Evolutionary conservation across 495 filamentous ascomycete genomes (phyloP), one percentile per base, ranked within the genome.

Genomic region (Thozetella sp.): DNA sequence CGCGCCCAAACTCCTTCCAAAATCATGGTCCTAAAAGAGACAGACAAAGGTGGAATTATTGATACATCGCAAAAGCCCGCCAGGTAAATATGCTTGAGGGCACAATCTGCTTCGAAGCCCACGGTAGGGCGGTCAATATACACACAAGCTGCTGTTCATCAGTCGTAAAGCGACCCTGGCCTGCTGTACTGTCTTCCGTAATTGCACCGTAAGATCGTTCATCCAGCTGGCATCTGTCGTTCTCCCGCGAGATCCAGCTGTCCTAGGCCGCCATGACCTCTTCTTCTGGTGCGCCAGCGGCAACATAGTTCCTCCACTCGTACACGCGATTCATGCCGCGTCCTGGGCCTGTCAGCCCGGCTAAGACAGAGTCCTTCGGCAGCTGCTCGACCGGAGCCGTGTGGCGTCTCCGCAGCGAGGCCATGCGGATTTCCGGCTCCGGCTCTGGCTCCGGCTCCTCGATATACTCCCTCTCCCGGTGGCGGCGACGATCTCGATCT

Each of bases 251-350:
- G 43, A n/a, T n/a, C 43, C 43, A 4, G 43, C 3, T 19, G 9
- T 10, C 10, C n/a, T 48, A 48, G 43, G 10, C 43, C 43, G 20
- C 20, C 43, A 48, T 19, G 43, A 22, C 20, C 54, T 63, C 65
- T 22, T 53, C 63, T 17, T 72, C 67, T 11, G 73, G 67, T 26
- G 43, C 10, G 24, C 72, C 76, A 22, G 72, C 65, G 60, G 77
- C 79, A 43, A 82, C 75, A 63, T 78, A 77, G 45, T 72, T 74
- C 25, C 74, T 65, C 79, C 79, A 82, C 61, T 82, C 78, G 37
- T 61, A 70, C 2, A 82, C 79, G 1, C 79, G 69, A 59, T 78
- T 69, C 72, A 78, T 71, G 6, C 79, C 79, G 40, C 76, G 67
- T 13, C 76, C 76, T 13, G 70, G 69, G 10, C 79, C 79, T 12